Evolutionary conservation across 192 early-diverging fungal genomes (phyloP), one percentile per base, ranked within the genome.

Genomic region (Rhizophagus clarus): DNA sequence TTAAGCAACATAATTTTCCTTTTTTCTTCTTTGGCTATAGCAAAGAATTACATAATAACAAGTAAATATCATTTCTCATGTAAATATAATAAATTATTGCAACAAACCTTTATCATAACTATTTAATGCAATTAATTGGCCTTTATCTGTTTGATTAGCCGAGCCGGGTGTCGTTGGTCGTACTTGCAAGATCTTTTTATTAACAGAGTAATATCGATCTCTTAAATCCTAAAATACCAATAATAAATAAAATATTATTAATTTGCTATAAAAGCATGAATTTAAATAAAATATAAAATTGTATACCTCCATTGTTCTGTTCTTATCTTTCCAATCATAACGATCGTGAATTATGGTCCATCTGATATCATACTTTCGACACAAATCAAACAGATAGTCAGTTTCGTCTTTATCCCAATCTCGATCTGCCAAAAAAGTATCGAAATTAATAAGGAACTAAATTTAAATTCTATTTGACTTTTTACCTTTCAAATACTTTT

Each of bases 351-450:
- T 92, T 5, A 98, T 90, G n/a, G 92, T 82, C 86, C 93, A 98
- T 24, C 95, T 87, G 74, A 96, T 82, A 81, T 97, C 95, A 79
- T 91, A 97, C 74, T 85, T 80, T 61, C 85, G 79, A 71, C 94
- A 96, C 31, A 97, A 81, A 17, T 87, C 83, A 69, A 95, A 89
- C 42, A 98, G 83, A 42, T 97, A 93, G 83, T 93, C 93, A 0
- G 97, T 98, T 68, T 98, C 97, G 31, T 88, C 92, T 40, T 89
- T 88, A 9, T 92, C 90, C 97, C 97, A 98, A 32, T 89, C 89
- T 12, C 90, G 80, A 62, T 92, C 93, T 84, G 29, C 7, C 7
- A 32, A 12, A 63, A 81, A 78, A 10, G 5, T 17, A 42, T 62
- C 3, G 32, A 69, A 71, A 47, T 42, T 47, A 42, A 37, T 40